Conservation (phyloP, 805 yeast species). For the Blastobotrys muscicola region DNA sequence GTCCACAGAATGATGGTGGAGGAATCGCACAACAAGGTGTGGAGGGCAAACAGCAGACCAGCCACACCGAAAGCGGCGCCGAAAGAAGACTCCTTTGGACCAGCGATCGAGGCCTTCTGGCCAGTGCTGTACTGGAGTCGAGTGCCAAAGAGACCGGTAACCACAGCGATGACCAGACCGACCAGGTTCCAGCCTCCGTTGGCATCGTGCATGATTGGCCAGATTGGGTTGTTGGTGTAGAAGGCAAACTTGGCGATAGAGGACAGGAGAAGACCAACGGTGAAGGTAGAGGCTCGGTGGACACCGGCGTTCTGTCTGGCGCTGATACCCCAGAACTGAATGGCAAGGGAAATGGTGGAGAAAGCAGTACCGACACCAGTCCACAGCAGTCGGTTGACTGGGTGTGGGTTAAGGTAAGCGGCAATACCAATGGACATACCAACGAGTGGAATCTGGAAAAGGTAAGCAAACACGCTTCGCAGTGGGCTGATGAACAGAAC, state of each 20-base stretch:
- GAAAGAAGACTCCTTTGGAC: constrained; percentile 22
- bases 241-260: constrained; percentile 65
- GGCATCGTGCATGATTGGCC: constrained; percentile 84
- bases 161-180: constrained; percentile 55
- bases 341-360: constrained; percentile 48
- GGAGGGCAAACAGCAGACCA: constrained; percentile 58
- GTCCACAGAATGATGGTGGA: constrained; percentile 84
- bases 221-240: constrained; percentile 84
- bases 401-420: constrained; percentile 57
- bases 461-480: constrained; percentile 30
- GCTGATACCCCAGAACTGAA: constrained; percentile 38
- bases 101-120: constrained; percentile 18
- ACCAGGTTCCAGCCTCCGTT: constrained; percentile 81
- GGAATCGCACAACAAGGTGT: constrained; percentile 72
- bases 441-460: constrained; percentile 48
- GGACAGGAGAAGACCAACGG: constrained; percentile 64
- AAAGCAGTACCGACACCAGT: constrained; percentile 61
- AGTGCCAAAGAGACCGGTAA: constrained; percentile 57
- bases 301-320: constrained; percentile 24
- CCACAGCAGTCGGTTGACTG: constrained; percentile 57
- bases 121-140: constrained; percentile 14
- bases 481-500: constrained; percentile 40
- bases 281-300: constrained; percentile 47
- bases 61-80: constrained; percentile 66
- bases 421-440: constrained; percentile 61